Conservation (phyloP, 2,329 filamentous ascomycete species). For the Fusarium humuli region DNA sequence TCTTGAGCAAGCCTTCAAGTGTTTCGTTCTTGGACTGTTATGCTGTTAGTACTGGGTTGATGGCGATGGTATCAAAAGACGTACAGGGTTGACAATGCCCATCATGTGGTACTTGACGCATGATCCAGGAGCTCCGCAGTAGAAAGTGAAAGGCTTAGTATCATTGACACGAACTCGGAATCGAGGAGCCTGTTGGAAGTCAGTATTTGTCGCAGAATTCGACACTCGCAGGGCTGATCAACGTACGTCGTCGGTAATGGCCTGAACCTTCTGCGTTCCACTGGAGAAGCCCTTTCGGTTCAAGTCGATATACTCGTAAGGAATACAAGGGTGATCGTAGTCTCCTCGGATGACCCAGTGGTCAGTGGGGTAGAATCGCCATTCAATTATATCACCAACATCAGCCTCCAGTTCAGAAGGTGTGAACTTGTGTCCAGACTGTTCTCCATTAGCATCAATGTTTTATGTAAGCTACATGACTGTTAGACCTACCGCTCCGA, state of each 20-base stretch:
- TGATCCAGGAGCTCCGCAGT: slow-evolving; percentile 74
- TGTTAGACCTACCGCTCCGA: slow-evolving; percentile 41
- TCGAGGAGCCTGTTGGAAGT: slow-evolving; percentile 52
- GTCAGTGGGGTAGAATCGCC: slow-evolving; percentile 71
- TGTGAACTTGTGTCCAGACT: slow-evolving; percentile 50
- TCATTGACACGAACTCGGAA: slow-evolving; percentile 65
- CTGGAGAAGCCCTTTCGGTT: slow-evolving; percentile 66
- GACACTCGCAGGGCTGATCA: background rate
- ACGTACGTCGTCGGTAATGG: slow-evolving; percentile 60
- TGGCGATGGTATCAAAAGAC: background rate
- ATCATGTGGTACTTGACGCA: slow-evolving; percentile 77
- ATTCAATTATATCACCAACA: slow-evolving; percentile 65
- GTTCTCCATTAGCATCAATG: slow-evolving; percentile 11
- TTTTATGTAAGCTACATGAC: background rate
- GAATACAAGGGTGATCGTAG: slow-evolving; percentile 71
- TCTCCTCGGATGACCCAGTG: slow-evolving; percentile 73
- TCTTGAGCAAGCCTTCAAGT: slow-evolving; percentile 60
- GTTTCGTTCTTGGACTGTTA: slow-evolving; percentile 61
- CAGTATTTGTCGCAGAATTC: slow-evolving; percentile 9
- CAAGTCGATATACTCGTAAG: slow-evolving; percentile 65
- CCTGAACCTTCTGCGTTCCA: slow-evolving; percentile 60
- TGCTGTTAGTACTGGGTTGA: slow-evolving; percentile 8
- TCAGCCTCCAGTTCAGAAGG: slow-evolving; percentile 49
- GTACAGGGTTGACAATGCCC: slow-evolving; percentile 77
- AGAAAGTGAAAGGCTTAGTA: slow-evolving; percentile 74